Evolutionary conservation across 2,329 filamentous ascomycete species (phyloP), one percentile per base, ranked within the genome.

Genomic region (Neofusicoccum kwambonambiense): DNA sequence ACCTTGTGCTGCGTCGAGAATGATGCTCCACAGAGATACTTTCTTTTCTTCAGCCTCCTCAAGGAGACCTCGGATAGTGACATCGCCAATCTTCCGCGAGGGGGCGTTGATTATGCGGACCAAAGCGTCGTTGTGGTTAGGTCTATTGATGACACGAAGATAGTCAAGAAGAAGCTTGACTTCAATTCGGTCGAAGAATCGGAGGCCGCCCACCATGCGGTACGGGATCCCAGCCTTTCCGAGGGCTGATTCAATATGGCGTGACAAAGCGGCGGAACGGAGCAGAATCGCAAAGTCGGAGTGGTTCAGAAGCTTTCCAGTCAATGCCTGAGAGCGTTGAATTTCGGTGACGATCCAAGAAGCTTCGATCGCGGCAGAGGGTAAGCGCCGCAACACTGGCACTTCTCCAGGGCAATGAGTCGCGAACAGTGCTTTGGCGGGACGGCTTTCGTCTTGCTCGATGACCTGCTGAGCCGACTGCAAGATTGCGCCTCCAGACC

Each of bases 151-250:
- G 3, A 96, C 89, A 37, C 93, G 87, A 13, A 98, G 82, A 74
- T 99, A 98, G 74, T 97, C 93, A 3, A 98, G 78, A 0, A 98
- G 75, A 6, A 92, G 84, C 75, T 95, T 96, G 73, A 98, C 90
- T 75, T 99, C 94, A 3, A 87, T 85, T 60, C 95, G 88, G 70
- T 99, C 95, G 72, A 96, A 98, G 75, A 99, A 99, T 65, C 91
- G 90, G 67, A 88, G 87, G 1, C 95, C 94, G 71, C 90, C 94
- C 60, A 98, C 89, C 93, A 98, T 97, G 57, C 88, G 88, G 77
- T 98, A 99, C 0, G 93, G 85, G 45, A 98, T 87, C 1, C 93
- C 92, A 11, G 87, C 87, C 71, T 90, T 92, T 13, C 90, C 92
- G 45, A 98, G 81, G 2, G 90, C 89, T 22, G 88, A 85, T 78